Percentiles rank a stretch among this genome's conserved stretches.
Conservation (phyloP, 169 alveolate species). For the Eimeria acervulina region DNA sequence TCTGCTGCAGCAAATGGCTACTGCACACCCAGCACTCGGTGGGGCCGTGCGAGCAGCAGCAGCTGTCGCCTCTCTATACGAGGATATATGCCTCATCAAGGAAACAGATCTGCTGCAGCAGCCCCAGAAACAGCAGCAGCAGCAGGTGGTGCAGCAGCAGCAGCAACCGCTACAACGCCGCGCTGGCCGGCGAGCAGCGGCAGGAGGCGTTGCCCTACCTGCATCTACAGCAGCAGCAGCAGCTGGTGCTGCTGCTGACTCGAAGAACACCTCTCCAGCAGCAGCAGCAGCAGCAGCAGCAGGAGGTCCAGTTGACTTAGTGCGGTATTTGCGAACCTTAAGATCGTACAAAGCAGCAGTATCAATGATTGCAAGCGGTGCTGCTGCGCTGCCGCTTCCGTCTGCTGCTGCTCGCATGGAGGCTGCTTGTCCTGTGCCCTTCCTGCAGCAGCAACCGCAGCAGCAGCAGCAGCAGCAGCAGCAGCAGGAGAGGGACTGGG, state of each 20-base stretch:
- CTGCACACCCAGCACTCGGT: background rate
- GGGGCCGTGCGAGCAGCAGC: slow-evolving; percentile 20
- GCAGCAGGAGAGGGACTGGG: background rate
- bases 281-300: slow-evolving; percentile 40
- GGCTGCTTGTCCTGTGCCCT: background rate
- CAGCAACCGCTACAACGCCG: slow-evolving; percentile 21
- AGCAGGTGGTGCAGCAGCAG: background rate
- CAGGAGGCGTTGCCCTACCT: background rate
- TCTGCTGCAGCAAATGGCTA: slow-evolving; percentile 17
- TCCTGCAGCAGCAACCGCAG: background rate
- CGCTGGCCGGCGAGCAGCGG: slow-evolving; percentile 5
- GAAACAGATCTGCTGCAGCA: slow-evolving; percentile 40
- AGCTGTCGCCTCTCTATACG: slow-evolving; percentile 8
- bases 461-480: slow-evolving; percentile 38
- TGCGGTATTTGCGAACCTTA: background rate
- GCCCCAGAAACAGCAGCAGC: background rate
- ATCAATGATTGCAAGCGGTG: background rate
- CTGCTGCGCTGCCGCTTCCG: background rate
- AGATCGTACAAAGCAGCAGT: background rate
- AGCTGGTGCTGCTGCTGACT: background rate
- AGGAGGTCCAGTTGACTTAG: background rate
- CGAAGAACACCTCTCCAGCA: background rate
- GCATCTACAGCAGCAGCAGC: background rate
- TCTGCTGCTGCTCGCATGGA: slow-evolving; percentile 42
- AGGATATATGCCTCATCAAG: slow-evolving; percentile 36